Percentiles rank a stretch among this genome's conserved stretches.
Evolutionary conservation across 2,329 filamentous ascomycete genomes (phyloP).

Genomic region (Pseudogymnoascus sp.): DNA sequence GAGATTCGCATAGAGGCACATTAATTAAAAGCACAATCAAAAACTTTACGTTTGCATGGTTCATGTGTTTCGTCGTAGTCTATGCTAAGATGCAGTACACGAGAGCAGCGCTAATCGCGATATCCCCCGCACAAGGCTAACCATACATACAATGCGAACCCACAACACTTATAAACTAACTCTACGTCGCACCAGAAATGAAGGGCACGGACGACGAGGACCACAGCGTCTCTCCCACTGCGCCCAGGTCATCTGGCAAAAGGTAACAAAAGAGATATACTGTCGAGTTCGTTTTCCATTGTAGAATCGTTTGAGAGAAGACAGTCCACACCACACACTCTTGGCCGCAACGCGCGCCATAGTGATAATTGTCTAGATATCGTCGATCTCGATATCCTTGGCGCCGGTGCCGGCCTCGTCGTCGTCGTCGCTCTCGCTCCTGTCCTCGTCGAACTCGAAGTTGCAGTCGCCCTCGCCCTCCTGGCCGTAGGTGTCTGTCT

Average conservation of each 20-base stretch:
- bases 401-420: constrained; percentile 50
- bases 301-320: constrained; percentile 53
- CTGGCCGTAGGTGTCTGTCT: constrained; percentile 90
- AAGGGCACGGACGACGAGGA: constrained; percentile 21
- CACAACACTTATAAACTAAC: not conserved
- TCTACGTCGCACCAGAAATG: constrained; percentile 5
- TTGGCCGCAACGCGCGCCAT: not conserved
- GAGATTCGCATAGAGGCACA: constrained; percentile 6
- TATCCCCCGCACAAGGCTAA: constrained; percentile 2
- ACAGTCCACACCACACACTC: constrained; percentile 41
- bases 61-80: constrained; percentile 10
- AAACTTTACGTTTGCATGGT: not conserved
- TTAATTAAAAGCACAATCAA: constrained; percentile 9
- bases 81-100: constrained; percentile 10
- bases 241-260: constrained; percentile 24
- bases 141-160: constrained; percentile 1
- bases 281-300: constrained; percentile 29
- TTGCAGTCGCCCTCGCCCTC: constrained; percentile 92
- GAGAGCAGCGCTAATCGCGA: not conserved
- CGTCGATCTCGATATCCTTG: constrained; percentile 90
- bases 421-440: constrained; percentile 51
- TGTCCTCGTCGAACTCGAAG: constrained; percentile 97
- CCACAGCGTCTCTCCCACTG: constrained; percentile 45
- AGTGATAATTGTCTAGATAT: constrained; percentile 59
- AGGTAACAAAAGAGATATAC: constrained; percentile 24